Base-by-base conservation (phyloP, 2,329 filamentous ascomycete species). In the Alternaria solani region DNA sequence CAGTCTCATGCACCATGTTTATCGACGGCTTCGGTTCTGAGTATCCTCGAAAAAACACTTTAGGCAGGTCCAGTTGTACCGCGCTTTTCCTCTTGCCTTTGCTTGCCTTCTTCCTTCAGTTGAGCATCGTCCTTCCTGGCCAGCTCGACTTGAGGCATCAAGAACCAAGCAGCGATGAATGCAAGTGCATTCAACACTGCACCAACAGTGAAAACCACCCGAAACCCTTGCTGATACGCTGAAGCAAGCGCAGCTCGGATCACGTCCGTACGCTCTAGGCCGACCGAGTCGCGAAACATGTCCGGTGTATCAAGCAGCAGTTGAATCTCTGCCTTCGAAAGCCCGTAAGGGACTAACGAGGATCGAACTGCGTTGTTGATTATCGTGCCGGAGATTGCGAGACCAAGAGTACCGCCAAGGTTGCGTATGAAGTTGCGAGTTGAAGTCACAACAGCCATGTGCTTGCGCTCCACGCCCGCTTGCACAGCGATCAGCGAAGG, bases 391-490 rank as follows among this genome's bases (percentile, higher is more conserved):
- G 64, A 64, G n/a, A 89, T 77, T 0, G 86, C 87, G 0, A 90
- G 80, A 0, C 87, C 87, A 14, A 84, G 80, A 0, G 87, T 81
- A 20, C 87, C 88, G 5, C 88, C 88, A 3, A 87, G 78, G 46
- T 84, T 85, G 14, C 88, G 84, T 62, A 89, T 81, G 70, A 90
- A 89, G 65, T 90, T 90, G 1, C 88, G 82, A 54, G 85, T 83
- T 2, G 85, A 86, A 32, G 88, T 89, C 14, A 89, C 84, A 1
- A 90, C 84, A 0, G 88, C 88, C 42, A 88, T 82, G 42, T 89
- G 83, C 0, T 83, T 78, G 65, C 86, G 87, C 3, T 81, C 79
- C 14, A 68, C 66, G 9, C 72, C 69, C 0, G 86, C 85, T 70
- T 88, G 87, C 16, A 86, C 75, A 1, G 87, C 87, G 5, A 89